These are phyloP conservation scores for Aegilops longissima DNA, from an alignment of 176 grass and related monocot genomes.

Conservation along the genomic window DNA sequence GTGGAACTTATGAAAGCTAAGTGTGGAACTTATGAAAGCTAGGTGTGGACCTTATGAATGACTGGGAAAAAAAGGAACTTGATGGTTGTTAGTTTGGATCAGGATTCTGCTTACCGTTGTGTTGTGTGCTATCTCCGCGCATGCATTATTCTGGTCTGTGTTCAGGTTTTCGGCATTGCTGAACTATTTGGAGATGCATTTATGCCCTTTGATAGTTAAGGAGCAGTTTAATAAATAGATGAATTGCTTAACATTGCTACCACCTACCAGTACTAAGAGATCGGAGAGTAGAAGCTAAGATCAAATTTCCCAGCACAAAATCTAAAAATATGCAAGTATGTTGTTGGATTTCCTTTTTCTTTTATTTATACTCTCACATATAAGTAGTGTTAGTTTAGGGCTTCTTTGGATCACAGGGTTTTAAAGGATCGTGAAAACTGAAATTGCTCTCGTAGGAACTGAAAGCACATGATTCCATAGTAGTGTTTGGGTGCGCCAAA, in stretches of 20 bases:
- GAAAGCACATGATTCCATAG: too few relatives aligned
- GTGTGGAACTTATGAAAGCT: too few relatives aligned
- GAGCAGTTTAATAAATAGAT: not conserved
- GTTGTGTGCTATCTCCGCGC: not conserved
- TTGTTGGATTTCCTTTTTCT: not conserved
- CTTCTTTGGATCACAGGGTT: not conserved
- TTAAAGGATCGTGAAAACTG: not conserved
- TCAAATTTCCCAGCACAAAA: not conserved
- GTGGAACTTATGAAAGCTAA: too few relatives aligned
- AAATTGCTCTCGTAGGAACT: too few relatives aligned
- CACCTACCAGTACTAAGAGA: not conserved
- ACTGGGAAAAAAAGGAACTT: not conserved
- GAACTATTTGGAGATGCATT: not conserved
- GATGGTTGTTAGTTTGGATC: not conserved
- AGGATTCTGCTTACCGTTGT: not conserved
- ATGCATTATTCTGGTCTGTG: constrained; percentile 2
- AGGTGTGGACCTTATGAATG: not conserved
- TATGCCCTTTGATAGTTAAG: not conserved
- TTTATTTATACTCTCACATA: not conserved
- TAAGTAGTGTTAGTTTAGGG: not conserved
- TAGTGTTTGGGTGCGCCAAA: too few relatives aligned
- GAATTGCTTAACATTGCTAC: not conserved
- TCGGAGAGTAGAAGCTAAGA: not conserved
- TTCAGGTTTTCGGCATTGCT: not conserved
- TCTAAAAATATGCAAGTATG: not conserved